These are phyloP conservation scores for Clonostachys sp. DNA, from an alignment of 2,329 filamentous ascomycete genomes.

Conservation along the genomic window DNA sequence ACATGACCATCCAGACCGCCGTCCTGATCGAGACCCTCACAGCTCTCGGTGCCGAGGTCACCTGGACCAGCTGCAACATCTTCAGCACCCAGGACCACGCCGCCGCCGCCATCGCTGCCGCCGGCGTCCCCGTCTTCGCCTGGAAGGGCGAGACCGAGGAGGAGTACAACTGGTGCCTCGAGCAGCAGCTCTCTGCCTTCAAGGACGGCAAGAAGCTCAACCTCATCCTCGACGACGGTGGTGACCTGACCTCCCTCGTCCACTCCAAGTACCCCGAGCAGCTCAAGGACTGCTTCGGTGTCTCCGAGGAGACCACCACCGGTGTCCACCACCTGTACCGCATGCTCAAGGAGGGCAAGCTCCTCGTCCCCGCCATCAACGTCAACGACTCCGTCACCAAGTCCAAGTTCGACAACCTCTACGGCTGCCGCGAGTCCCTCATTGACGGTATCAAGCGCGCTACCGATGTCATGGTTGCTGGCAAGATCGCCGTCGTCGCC, in stretches of 20 bases:
- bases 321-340: conserved; percentile 99
- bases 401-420: conserved; percentile 99
- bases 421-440: conserved; percentile 98
- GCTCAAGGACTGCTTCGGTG: conserved; percentile 97
- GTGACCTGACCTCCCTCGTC: conserved; percentile 92
- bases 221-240: conserved; percentile 98
- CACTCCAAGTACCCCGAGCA: conserved; percentile 98
- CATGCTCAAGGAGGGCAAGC: conserved; percentile 88
- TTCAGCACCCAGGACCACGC: conserved; percentile 99
- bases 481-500: conserved; percentile 96
- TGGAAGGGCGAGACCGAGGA: conserved; percentile 94
- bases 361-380: conserved; percentile 95
- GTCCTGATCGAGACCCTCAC: conserved; percentile 98
- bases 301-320: conserved; percentile 99
- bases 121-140: conserved; percentile 80
- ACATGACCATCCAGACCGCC: conserved; percentile 99
- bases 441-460: conserved; percentile 99
- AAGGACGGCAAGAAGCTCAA: conserved; percentile 96
- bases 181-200: conserved; percentile 97
- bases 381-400: conserved; percentile 99
- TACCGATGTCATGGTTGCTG: conserved; percentile 99
- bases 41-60: conserved; percentile 93
- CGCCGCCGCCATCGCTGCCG: conserved; percentile 91
- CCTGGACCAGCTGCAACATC: conserved; percentile 99
- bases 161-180: conserved; percentile 99